phyloP scores from a whole-genome alignment of 2,329 filamentous ascomycete genomes.

The Trichoderma hamatum region DNA sequence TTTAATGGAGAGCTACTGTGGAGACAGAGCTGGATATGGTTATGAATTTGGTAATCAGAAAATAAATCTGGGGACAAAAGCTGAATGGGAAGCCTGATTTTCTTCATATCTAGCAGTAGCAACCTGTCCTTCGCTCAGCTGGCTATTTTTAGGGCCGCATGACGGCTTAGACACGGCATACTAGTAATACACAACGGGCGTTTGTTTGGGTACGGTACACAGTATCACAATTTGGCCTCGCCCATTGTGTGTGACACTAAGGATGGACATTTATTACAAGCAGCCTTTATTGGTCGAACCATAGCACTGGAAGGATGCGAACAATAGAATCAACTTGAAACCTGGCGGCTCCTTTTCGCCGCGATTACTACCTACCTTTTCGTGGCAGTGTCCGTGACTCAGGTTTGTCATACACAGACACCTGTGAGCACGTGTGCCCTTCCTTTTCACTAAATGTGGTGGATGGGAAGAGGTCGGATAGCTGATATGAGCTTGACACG shows the following conservation, averaged over 20 bases:
- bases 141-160: constrained; percentile 18
- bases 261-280: constrained; percentile 3
- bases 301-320: background rate
- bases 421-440: background rate
- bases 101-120: background rate
- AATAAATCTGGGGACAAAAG: background rate
- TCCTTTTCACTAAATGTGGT: background rate
- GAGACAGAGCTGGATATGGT: background rate
- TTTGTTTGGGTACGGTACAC: constrained; percentile 12
- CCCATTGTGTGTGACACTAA: background rate
- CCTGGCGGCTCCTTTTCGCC: background rate
- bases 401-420: constrained; percentile 1
- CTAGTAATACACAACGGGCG: constrained; percentile 22
- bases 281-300: background rate
- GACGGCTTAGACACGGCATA: constrained; percentile 6
- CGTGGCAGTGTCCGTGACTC: constrained; percentile 7
- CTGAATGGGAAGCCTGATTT: background rate
- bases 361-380: background rate
- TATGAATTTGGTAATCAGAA: background rate
- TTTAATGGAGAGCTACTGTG: background rate
- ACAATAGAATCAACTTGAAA: background rate
- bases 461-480: background rate
- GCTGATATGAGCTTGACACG: background rate
- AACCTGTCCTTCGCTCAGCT: background rate
- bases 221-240: background rate